These are phyloP conservation scores for Mycosphaerella sp. DNA, from an alignment of 2,329 filamentous ascomycete species.

Conservation along the genomic window DNA sequence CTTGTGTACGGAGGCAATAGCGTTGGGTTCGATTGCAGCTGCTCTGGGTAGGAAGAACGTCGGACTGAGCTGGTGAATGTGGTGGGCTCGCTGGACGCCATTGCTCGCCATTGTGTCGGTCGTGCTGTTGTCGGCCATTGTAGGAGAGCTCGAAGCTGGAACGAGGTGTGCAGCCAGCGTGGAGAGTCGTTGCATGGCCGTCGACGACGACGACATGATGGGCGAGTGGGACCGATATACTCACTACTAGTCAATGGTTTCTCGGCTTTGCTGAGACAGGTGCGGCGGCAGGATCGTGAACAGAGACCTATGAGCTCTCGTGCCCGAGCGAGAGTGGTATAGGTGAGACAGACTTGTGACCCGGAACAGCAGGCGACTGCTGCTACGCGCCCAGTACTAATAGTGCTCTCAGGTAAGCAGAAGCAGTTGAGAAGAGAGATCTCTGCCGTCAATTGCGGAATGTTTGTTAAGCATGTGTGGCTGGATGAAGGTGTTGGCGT, in stretches of 20 bases:
- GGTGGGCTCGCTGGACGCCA: conserved; percentile 27
- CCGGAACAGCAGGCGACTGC: background rate
- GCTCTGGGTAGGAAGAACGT: conserved; percentile 83
- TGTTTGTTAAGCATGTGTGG: background rate
- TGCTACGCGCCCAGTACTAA: background rate
- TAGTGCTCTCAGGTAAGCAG: background rate
- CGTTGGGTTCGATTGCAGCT: conserved; percentile 78
- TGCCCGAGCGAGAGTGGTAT: conserved; percentile 1
- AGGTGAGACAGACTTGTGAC: conserved; percentile 12
- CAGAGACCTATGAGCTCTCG: background rate
- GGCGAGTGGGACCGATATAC: conserved; percentile 13
- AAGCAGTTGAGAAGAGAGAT: background rate
- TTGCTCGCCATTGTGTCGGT: conserved; percentile 18
- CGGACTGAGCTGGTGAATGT: conserved; percentile 77
- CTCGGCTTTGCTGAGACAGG: conserved; percentile 5
- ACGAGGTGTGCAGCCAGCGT: conserved; percentile 45
- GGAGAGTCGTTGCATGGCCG: conserved; percentile 54
- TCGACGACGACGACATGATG: conserved; percentile 48
- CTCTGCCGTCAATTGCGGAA: conserved; percentile 6
- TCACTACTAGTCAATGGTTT: conserved; percentile 12
- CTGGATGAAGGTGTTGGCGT: background rate
- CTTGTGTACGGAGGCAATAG: conserved; percentile 21
- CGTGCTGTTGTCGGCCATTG: conserved; percentile 20
- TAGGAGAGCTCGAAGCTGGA: conserved; percentile 31
- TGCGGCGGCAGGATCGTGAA: background rate